Base-by-base conservation (phyloP, 192 early-diverging fungal species). In the Haplosporangium gracile region DNA sequence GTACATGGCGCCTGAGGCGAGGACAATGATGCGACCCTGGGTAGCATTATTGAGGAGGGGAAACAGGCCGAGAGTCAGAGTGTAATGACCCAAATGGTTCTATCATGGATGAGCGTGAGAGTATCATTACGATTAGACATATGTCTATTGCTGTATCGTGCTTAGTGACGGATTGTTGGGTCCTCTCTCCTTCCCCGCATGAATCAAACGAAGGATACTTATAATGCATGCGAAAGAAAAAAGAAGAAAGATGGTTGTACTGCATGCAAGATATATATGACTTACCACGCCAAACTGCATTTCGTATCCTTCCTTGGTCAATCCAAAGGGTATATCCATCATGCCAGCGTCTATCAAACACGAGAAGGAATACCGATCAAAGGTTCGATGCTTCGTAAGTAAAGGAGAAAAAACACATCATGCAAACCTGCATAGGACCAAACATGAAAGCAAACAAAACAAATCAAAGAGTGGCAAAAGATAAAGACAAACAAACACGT, bases 241-340 rank as follows among this genome's bases (percentile, higher is more conserved):
- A 43, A 70, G 43, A 55, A 60, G n/a, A 10, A 60, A n/a, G 57
- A n/a, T 8, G 42, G 16, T 16, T 38, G 26, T 24, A 9, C 43
- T 32, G 24, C 32, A 60, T 42, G 38, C 32, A 16, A 45, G 43
- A 15, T 45, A 11, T 57, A 15, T 45, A 11, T 57, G 10, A 40
- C 76, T 80, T 82, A 88, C 87, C 55, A 92, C 92, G 5, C 92
- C 92, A 90, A 93, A 93, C 88, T 93, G 92, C 71, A 89, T 88
- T 78, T 94, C 93, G 29, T 90, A 81, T 34, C 93, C 93, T 29
- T 93, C 93, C 40, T 88, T 84, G n/a, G 93, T 94, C 51, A 89
- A 89, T 26, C 88, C 88, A 70, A 92, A 93, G 36, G 92, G 93
- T 15, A 84, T 88, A 75, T 91, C 90, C 70, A 93, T 93, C 76